phyloP scores from a whole-genome alignment of 225 moss, liverwort and hornwort genomes.

The Pleurozium schreberi region DNA sequence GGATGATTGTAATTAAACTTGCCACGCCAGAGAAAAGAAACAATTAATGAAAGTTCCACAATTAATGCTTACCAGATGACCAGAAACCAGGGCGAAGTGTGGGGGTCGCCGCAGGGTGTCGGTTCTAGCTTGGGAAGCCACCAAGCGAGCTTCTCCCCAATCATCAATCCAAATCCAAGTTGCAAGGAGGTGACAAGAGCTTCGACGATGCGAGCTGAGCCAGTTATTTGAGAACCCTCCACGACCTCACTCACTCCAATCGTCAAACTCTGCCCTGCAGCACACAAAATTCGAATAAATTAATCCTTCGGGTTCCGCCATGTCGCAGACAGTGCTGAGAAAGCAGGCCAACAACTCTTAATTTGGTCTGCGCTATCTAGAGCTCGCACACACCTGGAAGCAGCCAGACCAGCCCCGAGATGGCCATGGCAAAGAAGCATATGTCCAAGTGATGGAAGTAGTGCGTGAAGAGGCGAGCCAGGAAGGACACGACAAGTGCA shows the following conservation, averaged over 20 bases:
- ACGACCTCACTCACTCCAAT: constrained; percentile 70
- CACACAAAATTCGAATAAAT: neutral
- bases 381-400: constrained; percentile 56
- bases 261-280: constrained; percentile 44
- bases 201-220: constrained; percentile 27
- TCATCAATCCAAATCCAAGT: constrained; percentile 63
- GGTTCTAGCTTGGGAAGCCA: constrained; percentile 46
- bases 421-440: constrained; percentile 59
- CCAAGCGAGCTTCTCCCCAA: constrained; percentile 51
- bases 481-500: constrained; percentile 44
- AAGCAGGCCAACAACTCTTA: neutral
- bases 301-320: neutral
- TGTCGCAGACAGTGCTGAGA: neutral
- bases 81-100: constrained; percentile 24
- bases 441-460: constrained; percentile 37
- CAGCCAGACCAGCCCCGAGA: constrained; percentile 58
- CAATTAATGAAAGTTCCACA: neutral
- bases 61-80: constrained; percentile 15
- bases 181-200: constrained; percentile 54
- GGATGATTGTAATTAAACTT: neutral
- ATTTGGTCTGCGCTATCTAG: neutral
- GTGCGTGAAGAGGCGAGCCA: constrained; percentile 30
- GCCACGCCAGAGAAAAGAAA: neutral
- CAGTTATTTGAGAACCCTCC: constrained; percentile 37
- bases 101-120: constrained; percentile 21